Evolutionary conservation across 371 early-diverging fungal species (phyloP).

Genomic region (Saksenaea vasiformis): DNA sequence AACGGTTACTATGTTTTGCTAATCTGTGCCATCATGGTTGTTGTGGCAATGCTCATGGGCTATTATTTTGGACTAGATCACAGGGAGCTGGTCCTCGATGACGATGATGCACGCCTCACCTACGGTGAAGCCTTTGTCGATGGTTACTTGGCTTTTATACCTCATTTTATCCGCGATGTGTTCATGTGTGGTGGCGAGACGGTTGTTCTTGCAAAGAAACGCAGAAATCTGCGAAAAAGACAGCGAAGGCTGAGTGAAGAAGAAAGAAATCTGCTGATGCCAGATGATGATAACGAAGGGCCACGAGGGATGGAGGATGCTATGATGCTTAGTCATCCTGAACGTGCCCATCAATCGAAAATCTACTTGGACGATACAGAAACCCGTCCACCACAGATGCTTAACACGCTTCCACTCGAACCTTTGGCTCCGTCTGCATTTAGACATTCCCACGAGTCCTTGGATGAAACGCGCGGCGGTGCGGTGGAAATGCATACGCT

Average conservation of each 20-base stretch:
- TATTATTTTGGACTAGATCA: constrained; percentile 10
- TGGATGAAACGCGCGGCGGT: not conserved
- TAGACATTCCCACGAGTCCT: not conserved
- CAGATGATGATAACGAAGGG: not conserved
- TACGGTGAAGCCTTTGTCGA: constrained; percentile 15
- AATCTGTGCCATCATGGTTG: constrained; percentile 13
- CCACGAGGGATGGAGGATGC: not conserved
- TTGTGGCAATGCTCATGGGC: constrained; percentile 16
- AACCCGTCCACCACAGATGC: not conserved
- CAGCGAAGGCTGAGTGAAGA: constrained; percentile 14
- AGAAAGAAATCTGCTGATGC: constrained; percentile 6
- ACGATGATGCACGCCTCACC: constrained; percentile 1
- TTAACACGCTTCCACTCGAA: constrained; percentile 1
- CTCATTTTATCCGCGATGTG: constrained; percentile 14
- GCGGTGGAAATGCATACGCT: not conserved
- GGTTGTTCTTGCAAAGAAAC: constrained; percentile 17
- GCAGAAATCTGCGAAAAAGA: constrained; percentile 9
- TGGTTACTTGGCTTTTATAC: constrained; percentile 18
- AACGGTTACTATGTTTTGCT: constrained; percentile 19
- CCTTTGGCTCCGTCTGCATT: not conserved
- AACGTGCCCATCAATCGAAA: constrained; percentile 9
- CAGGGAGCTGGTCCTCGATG: constrained; percentile 11
- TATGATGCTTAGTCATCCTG: constrained; percentile 1
- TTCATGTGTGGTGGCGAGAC: constrained; percentile 17
- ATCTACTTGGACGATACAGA: not conserved